Evolutionary conservation across 2,329 filamentous ascomycete species (phyloP).

Genomic region (Aspergillus udagawae): DNA sequence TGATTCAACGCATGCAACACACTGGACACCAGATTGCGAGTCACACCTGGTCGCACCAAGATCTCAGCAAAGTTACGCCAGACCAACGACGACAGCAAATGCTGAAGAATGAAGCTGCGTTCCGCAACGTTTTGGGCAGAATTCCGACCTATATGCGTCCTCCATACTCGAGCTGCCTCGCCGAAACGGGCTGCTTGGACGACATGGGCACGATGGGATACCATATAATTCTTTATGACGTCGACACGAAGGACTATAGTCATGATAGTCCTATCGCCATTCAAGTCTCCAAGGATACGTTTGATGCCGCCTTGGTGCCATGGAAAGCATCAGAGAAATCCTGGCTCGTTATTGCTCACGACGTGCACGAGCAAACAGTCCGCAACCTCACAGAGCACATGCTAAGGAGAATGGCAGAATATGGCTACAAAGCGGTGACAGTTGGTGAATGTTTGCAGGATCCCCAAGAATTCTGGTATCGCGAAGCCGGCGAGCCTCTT

Average conservation of each 20-base stretch:
- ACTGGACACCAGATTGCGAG: constrained; percentile 51
- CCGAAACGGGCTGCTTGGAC: constrained; percentile 35
- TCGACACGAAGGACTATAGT: constrained; percentile 47
- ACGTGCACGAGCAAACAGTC: constrained; percentile 42
- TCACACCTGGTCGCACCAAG: constrained; percentile 51
- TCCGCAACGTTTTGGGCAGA: constrained; percentile 46
- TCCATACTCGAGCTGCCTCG: constrained; percentile 44
- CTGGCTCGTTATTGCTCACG: constrained; percentile 41
- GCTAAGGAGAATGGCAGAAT: constrained; percentile 26
- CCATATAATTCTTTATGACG: constrained; percentile 45
- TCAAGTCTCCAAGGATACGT: constrained; percentile 38
- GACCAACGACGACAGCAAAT: constrained; percentile 41
- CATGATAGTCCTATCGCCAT: constrained; percentile 35
- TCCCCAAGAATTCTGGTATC: constrained; percentile 38
- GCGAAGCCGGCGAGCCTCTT: constrained; percentile 30
- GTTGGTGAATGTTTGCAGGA: constrained; percentile 43
- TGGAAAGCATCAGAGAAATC: constrained; percentile 26
- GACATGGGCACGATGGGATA: constrained; percentile 47
- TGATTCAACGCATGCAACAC: constrained; percentile 40
- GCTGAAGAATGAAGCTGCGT: constrained; percentile 45
- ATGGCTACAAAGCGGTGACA: constrained; percentile 38
- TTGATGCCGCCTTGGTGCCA: constrained; percentile 29
- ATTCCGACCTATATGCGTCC: constrained; percentile 54
- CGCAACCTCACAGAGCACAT: constrained; percentile 42
- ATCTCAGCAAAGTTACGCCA: constrained; percentile 39